These are phyloP conservation scores for Emmonsiellopsis sp. DNA, from an alignment of 2,329 filamentous ascomycete genomes.

Conservation along the genomic window DNA sequence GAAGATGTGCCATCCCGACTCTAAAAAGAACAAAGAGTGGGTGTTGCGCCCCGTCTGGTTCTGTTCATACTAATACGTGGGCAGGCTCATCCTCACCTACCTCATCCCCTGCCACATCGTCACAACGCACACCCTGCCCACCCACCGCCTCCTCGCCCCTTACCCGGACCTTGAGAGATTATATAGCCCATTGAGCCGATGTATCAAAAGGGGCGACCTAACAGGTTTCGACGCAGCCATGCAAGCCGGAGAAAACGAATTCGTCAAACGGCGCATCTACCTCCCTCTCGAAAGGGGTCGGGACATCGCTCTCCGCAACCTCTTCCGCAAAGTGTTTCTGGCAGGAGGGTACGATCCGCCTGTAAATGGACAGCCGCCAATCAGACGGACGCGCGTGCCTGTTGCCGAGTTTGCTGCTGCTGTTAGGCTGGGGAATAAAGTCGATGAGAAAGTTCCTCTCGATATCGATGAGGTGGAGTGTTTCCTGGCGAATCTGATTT, in stretches of 20 bases:
- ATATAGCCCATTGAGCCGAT: conserved; percentile 67
- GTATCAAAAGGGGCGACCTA: conserved; percentile 76
- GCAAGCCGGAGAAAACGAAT: conserved; percentile 75
- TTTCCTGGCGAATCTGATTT: conserved; percentile 90
- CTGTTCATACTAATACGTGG: conserved; percentile 16
- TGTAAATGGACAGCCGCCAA: conserved; percentile 57
- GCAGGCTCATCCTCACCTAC: conserved; percentile 81
- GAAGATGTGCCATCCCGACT: conserved; percentile 65
- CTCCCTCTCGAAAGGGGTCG: conserved; percentile 85
- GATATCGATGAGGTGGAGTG: conserved; percentile 95
- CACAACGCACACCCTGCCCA: conserved; percentile 78
- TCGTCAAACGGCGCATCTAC: conserved; percentile 88
- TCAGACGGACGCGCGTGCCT: conserved; percentile 64
- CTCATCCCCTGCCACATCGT: conserved; percentile 88
- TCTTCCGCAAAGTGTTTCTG: conserved; percentile 85
- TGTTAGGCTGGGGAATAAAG: conserved; percentile 60
- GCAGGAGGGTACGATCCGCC: conserved; percentile 70
- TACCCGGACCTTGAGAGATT: conserved; percentile 69
- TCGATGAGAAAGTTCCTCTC: conserved; percentile 46
- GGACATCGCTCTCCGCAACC: conserved; percentile 83
- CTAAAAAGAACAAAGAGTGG: conserved; percentile 71
- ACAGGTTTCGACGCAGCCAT: conserved; percentile 76
- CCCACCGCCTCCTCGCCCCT: conserved; percentile 57
- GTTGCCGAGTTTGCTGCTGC: conserved; percentile 79
- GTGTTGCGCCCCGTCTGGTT: conserved; percentile 18